Evolutionary conservation across 2,329 filamentous ascomycete species (phyloP), one percentile per base, ranked within the genome.

Genomic region (Ampelomyces quisqualis): DNA sequence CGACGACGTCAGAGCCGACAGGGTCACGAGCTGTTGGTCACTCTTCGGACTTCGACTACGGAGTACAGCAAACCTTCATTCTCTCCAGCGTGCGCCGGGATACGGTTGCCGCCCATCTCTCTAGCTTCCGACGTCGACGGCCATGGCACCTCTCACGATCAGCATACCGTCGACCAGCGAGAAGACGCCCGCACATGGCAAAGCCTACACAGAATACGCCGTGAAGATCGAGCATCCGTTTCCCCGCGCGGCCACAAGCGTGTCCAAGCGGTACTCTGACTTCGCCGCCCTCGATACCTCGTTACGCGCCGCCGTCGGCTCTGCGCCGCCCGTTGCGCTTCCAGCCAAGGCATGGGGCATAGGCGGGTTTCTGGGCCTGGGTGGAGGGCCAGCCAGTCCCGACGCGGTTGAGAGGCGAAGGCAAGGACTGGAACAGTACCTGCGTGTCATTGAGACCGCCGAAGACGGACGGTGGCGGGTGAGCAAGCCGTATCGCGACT

Each of bases 181-280:
- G 37, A 44, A 72, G 38, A 71, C 76, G 43, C 74, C 75, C 49
- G 73, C 76, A 11, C 26, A 47, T 13, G 53, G 57, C 49, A 88
- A 88, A 58, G 77, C 84, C 0, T 89, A 82, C 67, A 90, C 86
- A 0, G 77, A 85, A 51, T 91, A 90, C 74, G 87, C 88, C 66
- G 84, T 90, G 67, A 83, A 81, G 15, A 76, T 93, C 44, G 82
- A 85, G 37, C 81, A 89, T 0, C 86, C 86, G 35, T 81, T 90
- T 1, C 87, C 88, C 0, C 77, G 91, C 10, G 82, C 85, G 33
- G 86, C 85, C 4, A 86, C 85, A 57, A 84, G 86, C 51, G 76
- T 90, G 4, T 81, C 84, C 59, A 91, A 90, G 69, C 85, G 88
- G 57, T 94, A 91, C 74, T 88, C 84, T 38, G 88, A 93, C 64